phyloP scores from a whole-genome alignment of 2,329 filamentous ascomycete genomes.

The Teratosphaeria epicoccoides region DNA sequence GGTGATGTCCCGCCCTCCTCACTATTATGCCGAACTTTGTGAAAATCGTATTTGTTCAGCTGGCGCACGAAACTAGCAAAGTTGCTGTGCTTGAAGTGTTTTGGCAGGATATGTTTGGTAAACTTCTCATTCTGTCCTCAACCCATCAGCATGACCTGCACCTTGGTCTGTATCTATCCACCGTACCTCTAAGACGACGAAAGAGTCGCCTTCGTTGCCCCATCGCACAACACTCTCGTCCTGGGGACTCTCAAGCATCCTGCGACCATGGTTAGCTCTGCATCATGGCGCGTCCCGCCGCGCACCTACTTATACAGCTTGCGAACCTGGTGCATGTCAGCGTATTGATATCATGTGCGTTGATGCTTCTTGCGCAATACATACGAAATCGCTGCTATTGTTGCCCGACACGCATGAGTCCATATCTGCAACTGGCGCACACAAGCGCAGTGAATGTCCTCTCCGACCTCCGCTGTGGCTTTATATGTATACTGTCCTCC shows the following conservation, averaged over 20 bases:
- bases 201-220: constrained; percentile 90
- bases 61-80: constrained; percentile 69
- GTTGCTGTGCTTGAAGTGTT: constrained; percentile 95
- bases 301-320: constrained; percentile 86
- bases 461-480: not conserved
- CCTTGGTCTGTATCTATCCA: not conserved
- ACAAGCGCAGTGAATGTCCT: not conserved
- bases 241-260: constrained; percentile 92
- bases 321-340: constrained; percentile 57
- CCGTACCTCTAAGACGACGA: constrained; percentile 86
- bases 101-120: constrained; percentile 90
- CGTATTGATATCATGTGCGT: constrained; percentile 2
- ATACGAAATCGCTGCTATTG: constrained; percentile 91
- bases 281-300: not conserved
- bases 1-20: constrained; percentile 74
- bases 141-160: not conserved
- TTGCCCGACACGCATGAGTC: constrained; percentile 38
- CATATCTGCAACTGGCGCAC: constrained; percentile 3
- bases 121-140: constrained; percentile 84
- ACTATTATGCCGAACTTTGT: constrained; percentile 89
- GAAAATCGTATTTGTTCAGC: constrained; percentile 60
- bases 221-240: constrained; percentile 90
- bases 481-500: not conserved
- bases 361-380: constrained; percentile 36
- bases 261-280: constrained; percentile 28